Conservation (phyloP, 306 rosid genomes). For the Leucaena leucocephala region DNA sequence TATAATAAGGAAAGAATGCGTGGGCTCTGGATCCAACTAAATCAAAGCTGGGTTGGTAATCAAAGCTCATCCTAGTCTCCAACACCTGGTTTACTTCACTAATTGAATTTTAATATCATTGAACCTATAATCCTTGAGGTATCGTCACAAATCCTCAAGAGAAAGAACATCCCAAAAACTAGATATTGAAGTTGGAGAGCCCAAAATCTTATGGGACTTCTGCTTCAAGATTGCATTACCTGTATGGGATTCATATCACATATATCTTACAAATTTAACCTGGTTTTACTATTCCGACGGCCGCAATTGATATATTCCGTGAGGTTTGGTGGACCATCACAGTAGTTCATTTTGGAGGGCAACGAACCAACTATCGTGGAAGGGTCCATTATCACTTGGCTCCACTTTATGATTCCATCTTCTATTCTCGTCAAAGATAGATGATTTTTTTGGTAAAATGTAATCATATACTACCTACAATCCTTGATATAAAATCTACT, state of each 20-base stretch:
- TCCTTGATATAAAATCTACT: too few relatives aligned
- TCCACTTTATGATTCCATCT: neutral
- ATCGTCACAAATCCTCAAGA: neutral
- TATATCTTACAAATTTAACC: neutral
- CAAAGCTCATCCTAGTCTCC: slow-evolving; percentile 7
- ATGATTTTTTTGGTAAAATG: neutral
- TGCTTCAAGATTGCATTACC: too few relatives aligned
- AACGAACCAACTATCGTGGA: neutral
- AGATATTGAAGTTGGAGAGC: too few relatives aligned
- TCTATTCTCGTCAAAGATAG: neutral
- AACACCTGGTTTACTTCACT: slow-evolving; percentile 10
- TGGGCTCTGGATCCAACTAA: slow-evolving; percentile 16
- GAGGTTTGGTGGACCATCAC: neutral
- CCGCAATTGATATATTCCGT: neutral
- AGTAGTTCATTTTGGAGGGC: neutral
- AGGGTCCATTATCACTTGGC: neutral
- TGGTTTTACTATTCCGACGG: neutral
- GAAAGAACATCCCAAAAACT: too few relatives aligned
- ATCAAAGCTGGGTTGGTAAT: neutral
- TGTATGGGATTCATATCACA: too few relatives aligned
- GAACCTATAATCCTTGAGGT: neutral
- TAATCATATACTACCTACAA: too few relatives aligned
- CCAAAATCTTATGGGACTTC: too few relatives aligned
- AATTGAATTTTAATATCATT: neutral
- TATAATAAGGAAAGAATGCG: neutral